Evolutionary conservation across 208 protist genomes (phyloP).

Genomic region (Leishmania martiniquensis): DNA sequence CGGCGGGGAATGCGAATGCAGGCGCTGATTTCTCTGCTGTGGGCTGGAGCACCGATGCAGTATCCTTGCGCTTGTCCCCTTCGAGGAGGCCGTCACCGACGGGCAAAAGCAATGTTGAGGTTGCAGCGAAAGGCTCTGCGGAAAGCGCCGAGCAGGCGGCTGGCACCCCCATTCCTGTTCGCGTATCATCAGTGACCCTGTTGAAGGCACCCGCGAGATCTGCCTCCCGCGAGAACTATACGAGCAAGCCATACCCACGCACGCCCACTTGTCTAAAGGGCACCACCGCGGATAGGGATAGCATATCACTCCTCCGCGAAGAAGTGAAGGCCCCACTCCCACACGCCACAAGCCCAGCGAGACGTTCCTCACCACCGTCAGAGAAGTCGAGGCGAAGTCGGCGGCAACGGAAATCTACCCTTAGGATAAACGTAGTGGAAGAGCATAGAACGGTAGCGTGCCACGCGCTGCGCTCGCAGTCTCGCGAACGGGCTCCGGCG

Average conservation of each 20-base stretch:
- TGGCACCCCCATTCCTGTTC: not conserved
- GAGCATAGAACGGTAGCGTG: not conserved
- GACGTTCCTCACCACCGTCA: not conserved
- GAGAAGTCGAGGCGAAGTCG: not conserved
- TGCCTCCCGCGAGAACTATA: not conserved
- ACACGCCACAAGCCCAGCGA: not conserved
- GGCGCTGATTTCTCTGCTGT: not conserved
- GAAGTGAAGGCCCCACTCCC: not conserved
- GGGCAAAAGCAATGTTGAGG: not conserved
- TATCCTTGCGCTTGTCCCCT: not conserved
- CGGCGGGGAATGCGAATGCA: too few species aligned
- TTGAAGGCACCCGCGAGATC: not conserved
- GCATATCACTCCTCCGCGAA: not conserved
- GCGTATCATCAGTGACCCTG: too few species aligned
- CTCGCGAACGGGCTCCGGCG: not conserved
- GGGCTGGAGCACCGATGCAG: not conserved
- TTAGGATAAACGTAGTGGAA: too few species aligned
- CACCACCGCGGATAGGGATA: conserved; percentile 8
- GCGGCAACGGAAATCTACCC: too few species aligned
- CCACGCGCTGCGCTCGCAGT: not conserved
- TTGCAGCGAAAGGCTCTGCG: not conserved
- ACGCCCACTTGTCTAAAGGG: not conserved
- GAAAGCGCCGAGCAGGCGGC: not conserved
- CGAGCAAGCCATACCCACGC: not conserved
- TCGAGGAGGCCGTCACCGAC: not conserved